Conservation (phyloP, 306 rosid genomes). For the Notholithocarpus densiflorus region DNA sequence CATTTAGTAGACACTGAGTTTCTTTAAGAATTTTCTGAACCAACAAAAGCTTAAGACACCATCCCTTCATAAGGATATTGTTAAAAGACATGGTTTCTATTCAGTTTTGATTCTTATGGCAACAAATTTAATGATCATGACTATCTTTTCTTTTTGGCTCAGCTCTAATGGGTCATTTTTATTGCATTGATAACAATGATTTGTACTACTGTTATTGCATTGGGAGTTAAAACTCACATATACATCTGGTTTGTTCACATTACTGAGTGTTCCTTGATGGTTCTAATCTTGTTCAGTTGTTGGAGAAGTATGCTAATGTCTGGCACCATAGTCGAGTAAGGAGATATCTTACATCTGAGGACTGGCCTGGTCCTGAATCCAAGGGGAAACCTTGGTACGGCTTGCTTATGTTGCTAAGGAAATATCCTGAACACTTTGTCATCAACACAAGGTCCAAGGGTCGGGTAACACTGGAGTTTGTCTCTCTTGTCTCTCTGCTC, state of each 20-base stretch:
- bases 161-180: neutral
- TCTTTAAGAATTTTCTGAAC: neutral
- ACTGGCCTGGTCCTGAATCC: conserved; percentile 84
- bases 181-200: neutral
- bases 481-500: conserved; percentile 89
- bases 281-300: conserved; percentile 51
- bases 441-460: conserved; percentile 97
- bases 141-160: neutral
- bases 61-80: neutral
- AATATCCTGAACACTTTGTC: conserved; percentile 97
- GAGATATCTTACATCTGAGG: conserved; percentile 86
- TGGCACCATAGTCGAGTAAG: conserved; percentile 92
- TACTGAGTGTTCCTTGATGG: neutral
- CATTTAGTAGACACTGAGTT: neutral
- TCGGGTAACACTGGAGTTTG: conserved; percentile 75
- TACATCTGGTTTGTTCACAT: neutral
- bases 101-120: neutral
- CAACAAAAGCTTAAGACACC: neutral
- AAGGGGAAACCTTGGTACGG: conserved; percentile 99
- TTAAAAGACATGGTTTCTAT: neutral
- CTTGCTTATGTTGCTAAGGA: conserved; percentile 84
- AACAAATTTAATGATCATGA: neutral
- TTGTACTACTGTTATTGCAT: neutral
- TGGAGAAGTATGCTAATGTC: conserved; percentile 65
- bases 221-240: neutral